These are phyloP conservation scores for Papiliotrema laurentii DNA, from an alignment of 1,284 basidiomycete species.

Conservation along the genomic window DNA sequence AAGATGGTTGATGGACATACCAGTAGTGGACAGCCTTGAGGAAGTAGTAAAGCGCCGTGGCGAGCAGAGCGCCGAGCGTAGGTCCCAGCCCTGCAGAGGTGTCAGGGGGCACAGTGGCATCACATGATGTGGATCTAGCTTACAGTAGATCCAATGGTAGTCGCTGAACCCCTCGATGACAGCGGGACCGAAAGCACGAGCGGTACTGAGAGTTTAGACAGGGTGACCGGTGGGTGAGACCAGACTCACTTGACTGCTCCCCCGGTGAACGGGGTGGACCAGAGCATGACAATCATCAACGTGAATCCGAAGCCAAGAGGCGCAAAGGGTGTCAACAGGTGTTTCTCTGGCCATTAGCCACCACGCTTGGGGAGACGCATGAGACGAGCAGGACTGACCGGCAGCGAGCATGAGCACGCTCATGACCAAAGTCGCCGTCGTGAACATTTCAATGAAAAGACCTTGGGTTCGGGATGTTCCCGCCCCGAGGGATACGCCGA, in stretches of 20 bases:
- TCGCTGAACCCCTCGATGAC: slow-evolving; percentile 59
- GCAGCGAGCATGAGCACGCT: slow-evolving; percentile 55
- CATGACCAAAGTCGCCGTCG: slow-evolving; percentile 56
- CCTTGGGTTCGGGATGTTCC: slow-evolving; percentile 43
- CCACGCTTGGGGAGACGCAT: background rate
- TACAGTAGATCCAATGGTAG: slow-evolving; percentile 58
- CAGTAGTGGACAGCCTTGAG: slow-evolving; percentile 52
- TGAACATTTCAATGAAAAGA: slow-evolving; percentile 70
- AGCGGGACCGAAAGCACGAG: slow-evolving; percentile 69
- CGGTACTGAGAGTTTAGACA: slow-evolving; percentile 55
- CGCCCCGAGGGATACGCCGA: slow-evolving; percentile 51
- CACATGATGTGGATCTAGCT: slow-evolving; percentile 20
- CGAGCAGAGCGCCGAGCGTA: slow-evolving; percentile 58
- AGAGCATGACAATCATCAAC: slow-evolving; percentile 63
- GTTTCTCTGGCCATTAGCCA: slow-evolving; percentile 44
- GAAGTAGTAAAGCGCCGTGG: slow-evolving; percentile 56
- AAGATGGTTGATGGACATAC: background rate
- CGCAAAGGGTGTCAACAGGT: slow-evolving; percentile 64
- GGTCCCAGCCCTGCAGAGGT: slow-evolving; percentile 58
- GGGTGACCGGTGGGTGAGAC: background rate
- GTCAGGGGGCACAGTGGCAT: slow-evolving; percentile 40
- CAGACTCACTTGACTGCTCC: slow-evolving; percentile 40
- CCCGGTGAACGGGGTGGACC: slow-evolving; percentile 43
- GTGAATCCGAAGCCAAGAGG: slow-evolving; percentile 69
- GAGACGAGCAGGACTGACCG: slow-evolving; percentile 47